Conservation (phyloP, 2,329 filamentous ascomycete species). For the Pseudopithomyces maydicus region DNA sequence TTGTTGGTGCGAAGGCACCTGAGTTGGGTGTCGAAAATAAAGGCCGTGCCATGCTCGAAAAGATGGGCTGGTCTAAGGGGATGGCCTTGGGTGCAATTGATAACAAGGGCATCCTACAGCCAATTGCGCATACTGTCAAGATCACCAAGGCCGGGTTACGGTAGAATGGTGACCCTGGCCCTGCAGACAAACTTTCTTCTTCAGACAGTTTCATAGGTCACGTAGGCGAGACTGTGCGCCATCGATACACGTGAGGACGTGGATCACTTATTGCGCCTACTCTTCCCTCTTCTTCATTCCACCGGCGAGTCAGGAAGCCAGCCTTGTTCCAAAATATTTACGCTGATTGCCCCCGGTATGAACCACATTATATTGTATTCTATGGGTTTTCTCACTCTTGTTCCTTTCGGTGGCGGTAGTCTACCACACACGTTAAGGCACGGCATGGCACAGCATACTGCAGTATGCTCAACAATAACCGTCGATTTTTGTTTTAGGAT, state of each 20-base stretch:
- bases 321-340: too few relatives aligned
- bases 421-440: too few relatives aligned
- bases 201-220: background rate
- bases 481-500: background rate
- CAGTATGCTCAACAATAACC: background rate
- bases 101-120: constrained; percentile 87
- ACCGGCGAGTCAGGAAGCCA: too few relatives aligned
- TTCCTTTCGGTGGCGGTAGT: background rate
- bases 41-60: constrained; percentile 86
- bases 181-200: background rate
- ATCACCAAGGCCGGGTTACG: constrained; percentile 78
- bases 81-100: constrained; percentile 80
- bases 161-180: constrained; percentile 10
- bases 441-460: too few relatives aligned
- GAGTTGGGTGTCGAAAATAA: constrained; percentile 83
- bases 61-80: constrained; percentile 94
- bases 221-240: background rate
- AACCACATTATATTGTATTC: too few relatives aligned
- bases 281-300: too few relatives aligned
- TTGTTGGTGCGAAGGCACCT: constrained; percentile 83
- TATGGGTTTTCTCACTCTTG: background rate
- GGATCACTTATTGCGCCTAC: too few relatives aligned
- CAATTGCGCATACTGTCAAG: constrained; percentile 86
- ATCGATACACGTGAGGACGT: background rate
- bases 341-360: too few relatives aligned